Percentiles rank a stretch among this genome's conserved stretches.
Evolutionary conservation across 2,329 filamentous ascomycete species (phyloP).

Genomic region (Cytospora chrysosperma): DNA sequence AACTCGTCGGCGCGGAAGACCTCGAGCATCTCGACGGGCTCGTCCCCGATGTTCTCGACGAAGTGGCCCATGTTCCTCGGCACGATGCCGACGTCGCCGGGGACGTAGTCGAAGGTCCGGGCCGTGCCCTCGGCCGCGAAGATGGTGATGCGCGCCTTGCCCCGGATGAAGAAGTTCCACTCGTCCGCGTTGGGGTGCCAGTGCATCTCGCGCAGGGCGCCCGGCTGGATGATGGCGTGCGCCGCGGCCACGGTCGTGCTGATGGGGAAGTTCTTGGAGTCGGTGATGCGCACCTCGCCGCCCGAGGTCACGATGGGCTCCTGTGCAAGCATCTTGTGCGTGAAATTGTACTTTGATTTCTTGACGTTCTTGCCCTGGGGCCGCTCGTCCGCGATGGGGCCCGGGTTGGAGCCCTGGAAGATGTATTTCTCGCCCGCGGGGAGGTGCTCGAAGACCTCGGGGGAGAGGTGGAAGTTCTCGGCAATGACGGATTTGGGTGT

Average conservation of each 20-base stretch:
- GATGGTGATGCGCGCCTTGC: constrained; percentile 70
- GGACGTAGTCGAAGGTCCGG: constrained; percentile 72
- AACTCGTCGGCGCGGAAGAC: constrained; percentile 72
- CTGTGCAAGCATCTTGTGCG: constrained; percentile 70
- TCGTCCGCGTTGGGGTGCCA: constrained; percentile 80
- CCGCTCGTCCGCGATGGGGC: constrained; percentile 63
- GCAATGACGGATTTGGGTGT: constrained; percentile 70
- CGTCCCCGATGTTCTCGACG: constrained; percentile 77
- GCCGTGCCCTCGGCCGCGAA: constrained; percentile 69
- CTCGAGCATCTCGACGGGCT: constrained; percentile 73
- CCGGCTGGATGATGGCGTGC: constrained; percentile 68
- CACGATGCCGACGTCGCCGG: constrained; percentile 76
- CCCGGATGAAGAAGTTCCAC: constrained; percentile 76
- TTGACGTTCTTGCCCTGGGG: constrained; percentile 62
- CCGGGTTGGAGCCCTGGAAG: constrained; percentile 67
- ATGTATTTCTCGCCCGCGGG: constrained; percentile 72
- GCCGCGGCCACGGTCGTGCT: constrained; percentile 73
- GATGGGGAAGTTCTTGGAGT: constrained; percentile 73
- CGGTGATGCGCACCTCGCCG: constrained; percentile 70
- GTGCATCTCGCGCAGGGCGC: constrained; percentile 75
- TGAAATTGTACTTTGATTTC: constrained; percentile 67
- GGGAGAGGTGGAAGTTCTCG: constrained; percentile 73
- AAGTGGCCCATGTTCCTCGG: constrained; percentile 78
- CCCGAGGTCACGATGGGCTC: constrained; percentile 64
- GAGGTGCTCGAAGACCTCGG: constrained; percentile 68